Percentiles rank a stretch among this genome's conserved stretches.
These are phyloP conservation scores for Ceratocystiopsis minuta DNA, from an alignment of 2,329 filamentous ascomycete genomes.

Conservation along the genomic window DNA sequence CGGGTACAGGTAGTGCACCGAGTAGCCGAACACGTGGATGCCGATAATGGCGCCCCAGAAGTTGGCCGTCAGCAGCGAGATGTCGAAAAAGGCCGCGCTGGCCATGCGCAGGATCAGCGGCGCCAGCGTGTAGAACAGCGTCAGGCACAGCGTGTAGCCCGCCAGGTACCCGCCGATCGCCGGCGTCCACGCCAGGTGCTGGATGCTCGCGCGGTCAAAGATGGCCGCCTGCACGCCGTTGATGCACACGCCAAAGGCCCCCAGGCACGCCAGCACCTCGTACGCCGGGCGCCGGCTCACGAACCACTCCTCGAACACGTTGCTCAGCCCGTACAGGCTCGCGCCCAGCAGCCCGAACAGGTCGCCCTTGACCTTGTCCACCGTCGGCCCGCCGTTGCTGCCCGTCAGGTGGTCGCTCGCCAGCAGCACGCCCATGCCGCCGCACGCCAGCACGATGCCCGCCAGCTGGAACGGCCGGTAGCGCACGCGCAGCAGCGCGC, in stretches of 20 bases:
- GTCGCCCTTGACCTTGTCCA: slow-evolving; percentile 75
- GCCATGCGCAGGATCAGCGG: slow-evolving; percentile 81
- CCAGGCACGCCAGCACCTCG: slow-evolving; percentile 83
- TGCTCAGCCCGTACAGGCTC: slow-evolving; percentile 77
- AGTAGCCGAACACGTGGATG: slow-evolving; percentile 62
- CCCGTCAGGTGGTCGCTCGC: slow-evolving; percentile 74
- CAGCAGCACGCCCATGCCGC: slow-evolving; percentile 74
- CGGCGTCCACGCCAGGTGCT: slow-evolving; percentile 43
- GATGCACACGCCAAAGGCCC: slow-evolving; percentile 75
- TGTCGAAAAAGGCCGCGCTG: slow-evolving; percentile 89
- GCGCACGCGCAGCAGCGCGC: slow-evolving; percentile 65
- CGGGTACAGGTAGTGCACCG: slow-evolving; percentile 80
- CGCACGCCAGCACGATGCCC: slow-evolving; percentile 80
- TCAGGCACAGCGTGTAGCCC: slow-evolving; percentile 75
- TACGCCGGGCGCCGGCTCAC: slow-evolving; percentile 75
- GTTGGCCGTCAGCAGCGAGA: slow-evolving; percentile 80
- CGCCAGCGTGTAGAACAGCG: slow-evolving; percentile 72
- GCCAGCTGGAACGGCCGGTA: slow-evolving; percentile 70
- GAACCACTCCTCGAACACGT: slow-evolving; percentile 88
- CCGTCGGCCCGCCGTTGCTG: slow-evolving; percentile 45
- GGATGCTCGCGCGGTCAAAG: slow-evolving; percentile 67
- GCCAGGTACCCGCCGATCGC: slow-evolving; percentile 62
- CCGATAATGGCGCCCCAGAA: slow-evolving; percentile 97
- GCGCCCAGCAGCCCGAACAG: slow-evolving; percentile 80
- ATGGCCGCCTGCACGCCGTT: slow-evolving; percentile 82